Conservation (phyloP, 2,329 filamentous ascomycete species). For the Penicillium sp. region DNA sequence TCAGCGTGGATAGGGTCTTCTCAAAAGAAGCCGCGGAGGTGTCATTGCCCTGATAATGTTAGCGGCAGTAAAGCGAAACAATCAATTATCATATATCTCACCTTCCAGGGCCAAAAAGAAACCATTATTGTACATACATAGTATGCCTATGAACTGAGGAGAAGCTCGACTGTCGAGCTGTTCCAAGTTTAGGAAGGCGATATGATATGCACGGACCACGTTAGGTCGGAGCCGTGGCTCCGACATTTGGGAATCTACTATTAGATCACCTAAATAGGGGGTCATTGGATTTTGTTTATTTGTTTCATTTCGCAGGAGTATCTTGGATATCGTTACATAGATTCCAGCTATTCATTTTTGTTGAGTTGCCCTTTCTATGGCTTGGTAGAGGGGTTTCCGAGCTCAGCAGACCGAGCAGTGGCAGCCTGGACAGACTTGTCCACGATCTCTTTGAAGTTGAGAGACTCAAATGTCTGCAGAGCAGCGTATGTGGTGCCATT, state of each 20-base stretch:
- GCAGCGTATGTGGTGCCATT: constrained; percentile 39
- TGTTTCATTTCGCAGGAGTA: background rate
- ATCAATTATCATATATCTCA: constrained; percentile 40
- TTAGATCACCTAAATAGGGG: background rate
- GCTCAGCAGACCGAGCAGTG: constrained; percentile 32
- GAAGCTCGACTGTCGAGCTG: constrained; percentile 1
- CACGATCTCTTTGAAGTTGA: constrained; percentile 32
- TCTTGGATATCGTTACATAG: background rate
- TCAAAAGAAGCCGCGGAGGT: constrained; percentile 90
- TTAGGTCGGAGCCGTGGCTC: background rate
- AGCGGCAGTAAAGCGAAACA: background rate
- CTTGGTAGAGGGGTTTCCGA: constrained; percentile 24
- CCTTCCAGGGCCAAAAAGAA: constrained; percentile 82
- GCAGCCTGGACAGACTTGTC: constrained; percentile 37
- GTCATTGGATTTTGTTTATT: background rate
- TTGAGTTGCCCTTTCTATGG: background rate
- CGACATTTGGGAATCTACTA: background rate
- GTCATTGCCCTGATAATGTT: constrained; percentile 58
- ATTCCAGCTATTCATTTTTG: background rate
- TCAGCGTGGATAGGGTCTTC: constrained; percentile 79
- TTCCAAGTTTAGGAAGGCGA: constrained; percentile 1
- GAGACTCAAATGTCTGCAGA: constrained; percentile 32
- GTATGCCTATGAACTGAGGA: background rate
- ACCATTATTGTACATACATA: constrained; percentile 58
- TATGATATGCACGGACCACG: constrained; percentile 8